Percentiles rank a stretch among this genome's conserved stretches.
Conservation (phyloP, 1,139 yeast species). For the Hansenula anomala region DNA sequence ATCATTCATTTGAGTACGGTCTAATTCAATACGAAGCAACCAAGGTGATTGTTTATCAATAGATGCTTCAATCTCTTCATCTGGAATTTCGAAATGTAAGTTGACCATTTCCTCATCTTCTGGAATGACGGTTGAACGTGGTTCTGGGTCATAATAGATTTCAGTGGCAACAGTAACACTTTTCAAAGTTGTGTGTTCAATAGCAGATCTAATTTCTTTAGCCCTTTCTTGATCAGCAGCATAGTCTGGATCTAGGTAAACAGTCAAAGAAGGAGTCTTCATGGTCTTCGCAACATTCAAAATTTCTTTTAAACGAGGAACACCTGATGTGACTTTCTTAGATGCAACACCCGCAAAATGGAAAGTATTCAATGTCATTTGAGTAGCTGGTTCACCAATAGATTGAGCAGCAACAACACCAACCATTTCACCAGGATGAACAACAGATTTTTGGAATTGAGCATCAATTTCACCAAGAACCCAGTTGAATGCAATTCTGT, state of each 20-base stretch:
- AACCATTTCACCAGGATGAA: conserved; percentile 99
- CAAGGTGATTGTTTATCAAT: conserved; percentile 96
- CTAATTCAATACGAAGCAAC: conserved; percentile 92
- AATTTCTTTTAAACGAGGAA: conserved; percentile 98
- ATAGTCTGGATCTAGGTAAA: conserved; percentile 73
- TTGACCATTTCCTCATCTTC: conserved; percentile 97
- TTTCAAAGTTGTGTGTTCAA: conserved; percentile 91
- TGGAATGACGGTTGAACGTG: conserved; percentile 89
- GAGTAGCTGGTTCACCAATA: conserved; percentile 99
- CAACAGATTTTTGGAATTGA: conserved; percentile 89
- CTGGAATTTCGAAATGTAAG: conserved; percentile 95
- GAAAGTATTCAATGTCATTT: conserved; percentile 98
- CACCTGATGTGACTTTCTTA: conserved; percentile 98
- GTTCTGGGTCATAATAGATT: conserved; percentile 97
- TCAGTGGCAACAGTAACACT: conserved; percentile 98
- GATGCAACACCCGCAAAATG: conserved; percentile 99
- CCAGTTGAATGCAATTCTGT: conserved; percentile 90
- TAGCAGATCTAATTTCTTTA: conserved; percentile 91
- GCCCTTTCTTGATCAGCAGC: conserved; percentile 91
- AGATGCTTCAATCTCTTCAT: conserved; percentile 92
- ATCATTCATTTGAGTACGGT: conserved; percentile 98
- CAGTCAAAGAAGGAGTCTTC: conserved; percentile 97
- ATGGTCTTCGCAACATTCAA: conserved; percentile 96
- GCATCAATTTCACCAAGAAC: conserved; percentile 90
- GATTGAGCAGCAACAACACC: conserved; percentile 99